Conservation (phyloP, 1,284 basidiomycete genomes). For the Rhodotorula sp. region DNA sequence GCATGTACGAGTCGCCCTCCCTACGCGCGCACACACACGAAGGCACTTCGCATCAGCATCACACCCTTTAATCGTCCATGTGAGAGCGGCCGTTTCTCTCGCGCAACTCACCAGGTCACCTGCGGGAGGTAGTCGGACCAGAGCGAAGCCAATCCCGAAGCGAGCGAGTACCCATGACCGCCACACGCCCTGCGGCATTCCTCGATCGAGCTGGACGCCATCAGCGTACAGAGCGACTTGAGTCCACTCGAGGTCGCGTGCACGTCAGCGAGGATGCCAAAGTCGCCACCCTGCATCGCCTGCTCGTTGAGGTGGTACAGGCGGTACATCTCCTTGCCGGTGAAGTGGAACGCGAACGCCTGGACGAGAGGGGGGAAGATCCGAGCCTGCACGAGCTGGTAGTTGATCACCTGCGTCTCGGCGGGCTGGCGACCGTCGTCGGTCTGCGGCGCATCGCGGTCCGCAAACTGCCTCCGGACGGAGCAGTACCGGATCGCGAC, state of each 20-base stretch:
- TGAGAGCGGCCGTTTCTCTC: background rate
- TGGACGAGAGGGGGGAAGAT: constrained; percentile 51
- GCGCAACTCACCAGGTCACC: constrained; percentile 45
- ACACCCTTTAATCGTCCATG: no score
- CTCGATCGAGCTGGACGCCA: constrained; percentile 49
- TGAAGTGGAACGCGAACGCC: constrained; percentile 52
- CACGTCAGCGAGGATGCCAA: constrained; percentile 49
- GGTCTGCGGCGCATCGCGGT: constrained; percentile 49
- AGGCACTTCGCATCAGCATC: no score
- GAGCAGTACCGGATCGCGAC: constrained; percentile 51
- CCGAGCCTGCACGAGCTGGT: constrained; percentile 50
- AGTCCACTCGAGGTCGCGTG: constrained; percentile 49
- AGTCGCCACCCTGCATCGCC: constrained; percentile 48
- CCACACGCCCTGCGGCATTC: constrained; percentile 50
- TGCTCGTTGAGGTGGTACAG: constrained; percentile 48
- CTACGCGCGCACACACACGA: background rate
- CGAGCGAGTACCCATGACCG: constrained; percentile 50
- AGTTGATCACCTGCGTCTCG: constrained; percentile 51
- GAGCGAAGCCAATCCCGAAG: constrained; percentile 13
- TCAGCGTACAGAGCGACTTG: constrained; percentile 49
- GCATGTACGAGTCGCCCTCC: constrained; percentile 48
- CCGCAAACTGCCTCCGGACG: constrained; percentile 50
- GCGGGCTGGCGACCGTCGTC: constrained; percentile 36
- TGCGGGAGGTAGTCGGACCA: constrained; percentile 43
- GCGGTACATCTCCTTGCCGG: constrained; percentile 47